A percentile compares a stretch with the other conserved stretches of the same genome.
These are phyloP conservation scores for Aspergillus piperis DNA, from an alignment of 2,329 filamentous ascomycete genomes.

Conservation along the genomic window DNA sequence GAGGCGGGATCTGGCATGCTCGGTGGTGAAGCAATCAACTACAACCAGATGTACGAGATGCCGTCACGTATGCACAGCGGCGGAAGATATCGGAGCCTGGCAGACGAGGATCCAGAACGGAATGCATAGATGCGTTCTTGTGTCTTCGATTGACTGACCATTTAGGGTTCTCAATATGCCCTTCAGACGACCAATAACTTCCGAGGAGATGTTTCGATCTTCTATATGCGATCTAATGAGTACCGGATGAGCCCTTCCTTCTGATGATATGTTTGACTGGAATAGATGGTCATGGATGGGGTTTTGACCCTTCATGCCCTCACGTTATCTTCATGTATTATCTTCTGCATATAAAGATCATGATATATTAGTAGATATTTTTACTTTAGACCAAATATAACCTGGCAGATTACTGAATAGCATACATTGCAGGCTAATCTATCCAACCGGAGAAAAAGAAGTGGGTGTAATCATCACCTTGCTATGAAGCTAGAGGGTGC, in stretches of 20 bases:
- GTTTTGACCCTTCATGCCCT: neutral
- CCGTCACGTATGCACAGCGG: slow-evolving; percentile 64
- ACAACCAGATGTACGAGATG: slow-evolving; percentile 84
- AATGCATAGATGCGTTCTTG: slow-evolving; percentile 24
- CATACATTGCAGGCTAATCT: neutral
- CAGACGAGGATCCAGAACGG: slow-evolving; percentile 41
- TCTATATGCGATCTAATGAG: slow-evolving; percentile 13
- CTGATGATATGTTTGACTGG: slow-evolving; percentile 12
- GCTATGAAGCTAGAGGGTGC: neutral
- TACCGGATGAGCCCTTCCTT: slow-evolving; percentile 14
- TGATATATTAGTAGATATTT: slow-evolving; percentile 5
- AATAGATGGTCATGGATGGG: slow-evolving; percentile 9
- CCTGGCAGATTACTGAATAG: neutral
- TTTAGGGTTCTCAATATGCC: neutral
- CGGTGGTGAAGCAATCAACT: slow-evolving; percentile 79
- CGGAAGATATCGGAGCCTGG: slow-evolving; percentile 62
- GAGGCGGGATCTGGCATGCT: slow-evolving; percentile 75
- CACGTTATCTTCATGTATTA: slow-evolving; percentile 15
- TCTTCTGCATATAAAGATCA: slow-evolving; percentile 20
- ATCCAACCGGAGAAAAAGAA: neutral
- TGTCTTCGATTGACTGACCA: neutral
- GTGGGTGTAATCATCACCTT: neutral
- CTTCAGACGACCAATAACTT: neutral
- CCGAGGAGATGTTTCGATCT: neutral
- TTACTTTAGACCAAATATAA: neutral